phyloP scores from a whole-genome alignment of 2,329 filamentous ascomycete species.

The Parasarocladium wereldwijsianum region DNA sequence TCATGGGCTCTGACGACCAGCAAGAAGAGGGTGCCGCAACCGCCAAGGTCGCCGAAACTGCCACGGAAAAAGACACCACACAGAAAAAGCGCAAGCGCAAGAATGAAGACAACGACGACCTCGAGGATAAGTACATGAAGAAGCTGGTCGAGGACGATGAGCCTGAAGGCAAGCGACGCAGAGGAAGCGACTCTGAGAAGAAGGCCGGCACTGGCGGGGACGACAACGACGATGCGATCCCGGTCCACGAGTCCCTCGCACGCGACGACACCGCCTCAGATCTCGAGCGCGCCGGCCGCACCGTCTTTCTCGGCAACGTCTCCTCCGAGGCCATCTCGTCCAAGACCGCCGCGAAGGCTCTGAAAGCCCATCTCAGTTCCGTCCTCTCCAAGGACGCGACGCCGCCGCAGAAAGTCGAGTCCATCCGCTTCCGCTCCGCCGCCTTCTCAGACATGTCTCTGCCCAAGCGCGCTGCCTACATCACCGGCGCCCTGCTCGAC shows the following conservation, averaged over 20 bases:
- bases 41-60: slow-evolving; percentile 15
- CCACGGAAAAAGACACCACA: slow-evolving; percentile 19
- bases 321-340: slow-evolving; percentile 70
- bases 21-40: slow-evolving; percentile 24
- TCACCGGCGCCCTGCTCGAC: slow-evolving; percentile 79
- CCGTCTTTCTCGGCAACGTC: slow-evolving; percentile 87
- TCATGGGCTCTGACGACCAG: too few relatives aligned
- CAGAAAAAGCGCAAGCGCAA: slow-evolving; percentile 53
- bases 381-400: slow-evolving; percentile 43
- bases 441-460: slow-evolving; percentile 64
- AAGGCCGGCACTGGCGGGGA: slow-evolving; percentile 29
- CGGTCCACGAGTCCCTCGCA: slow-evolving; percentile 43
- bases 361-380: slow-evolving; percentile 65
- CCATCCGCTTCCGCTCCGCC: slow-evolving; percentile 85
- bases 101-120: slow-evolving; percentile 51
- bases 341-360: slow-evolving; percentile 63
- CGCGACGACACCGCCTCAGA: slow-evolving; percentile 42
- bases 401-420: slow-evolving; percentile 63
- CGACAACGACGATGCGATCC: slow-evolving; percentile 25
- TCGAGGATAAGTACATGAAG: slow-evolving; percentile 56
- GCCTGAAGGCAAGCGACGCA: slow-evolving; percentile 35
- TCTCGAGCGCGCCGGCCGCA: slow-evolving; percentile 74
- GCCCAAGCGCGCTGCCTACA: slow-evolving; percentile 89
- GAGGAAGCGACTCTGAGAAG: slow-evolving; percentile 16
- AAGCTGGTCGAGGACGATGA: slow-evolving; percentile 46